phyloP scores from a whole-genome alignment of 2,329 filamentous ascomycete genomes.

The Aspergillus sp. region DNA sequence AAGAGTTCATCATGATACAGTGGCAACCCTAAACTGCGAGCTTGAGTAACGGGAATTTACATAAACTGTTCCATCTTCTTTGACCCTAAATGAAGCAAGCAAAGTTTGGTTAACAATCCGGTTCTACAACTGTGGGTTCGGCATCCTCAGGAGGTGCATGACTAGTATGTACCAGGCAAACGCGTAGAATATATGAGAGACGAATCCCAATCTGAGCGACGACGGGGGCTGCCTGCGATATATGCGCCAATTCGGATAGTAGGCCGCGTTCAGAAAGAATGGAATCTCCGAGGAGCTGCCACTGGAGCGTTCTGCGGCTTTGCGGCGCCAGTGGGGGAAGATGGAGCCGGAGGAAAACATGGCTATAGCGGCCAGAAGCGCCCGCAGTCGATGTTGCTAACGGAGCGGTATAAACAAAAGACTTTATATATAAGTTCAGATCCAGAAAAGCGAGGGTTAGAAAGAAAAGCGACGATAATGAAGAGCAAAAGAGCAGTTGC shows the following conservation, averaged over 20 bases:
- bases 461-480: conserved; percentile 1
- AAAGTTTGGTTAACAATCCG: conserved; percentile 24
- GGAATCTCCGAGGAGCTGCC: conserved; percentile 36
- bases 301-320: conserved; percentile 25
- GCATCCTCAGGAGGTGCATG: conserved; percentile 19
- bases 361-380: background rate
- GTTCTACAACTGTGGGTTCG: conserved; percentile 13
- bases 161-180: conserved; percentile 60
- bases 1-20: background rate
- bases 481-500: conserved; percentile 13
- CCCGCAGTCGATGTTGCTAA: background rate
- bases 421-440: conserved; percentile 2
- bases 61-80: conserved; percentile 70
- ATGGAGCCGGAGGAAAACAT: conserved; percentile 25
- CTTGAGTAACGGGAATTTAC: conserved; percentile 51
- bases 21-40: background rate
- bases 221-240: conserved; percentile 73
- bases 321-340: conserved; percentile 27
- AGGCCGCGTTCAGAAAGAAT: conserved; percentile 67
- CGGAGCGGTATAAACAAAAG: background rate
- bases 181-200: conserved; percentile 81
- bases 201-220: conserved; percentile 70
- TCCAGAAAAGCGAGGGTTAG: background rate
- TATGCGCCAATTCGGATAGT: conserved; percentile 78
- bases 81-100: conserved; percentile 53